These are phyloP conservation scores for Dovyalis caffra DNA, from an alignment of 345 rosid genomes.

Conservation along the genomic window DNA sequence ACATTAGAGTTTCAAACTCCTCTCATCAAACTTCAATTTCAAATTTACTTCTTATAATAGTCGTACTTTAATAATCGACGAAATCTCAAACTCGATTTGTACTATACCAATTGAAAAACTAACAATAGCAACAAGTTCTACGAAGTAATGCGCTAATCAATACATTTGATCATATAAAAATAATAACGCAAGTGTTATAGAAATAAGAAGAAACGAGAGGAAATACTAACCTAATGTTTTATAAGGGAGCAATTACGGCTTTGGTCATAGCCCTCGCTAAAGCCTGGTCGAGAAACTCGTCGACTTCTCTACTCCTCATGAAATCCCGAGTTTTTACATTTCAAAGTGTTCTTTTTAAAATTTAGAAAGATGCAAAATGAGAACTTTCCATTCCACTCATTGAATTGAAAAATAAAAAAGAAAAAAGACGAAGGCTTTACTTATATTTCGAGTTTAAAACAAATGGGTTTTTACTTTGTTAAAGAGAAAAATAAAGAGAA, in stretches of 20 bases:
- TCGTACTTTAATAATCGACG: background rate
- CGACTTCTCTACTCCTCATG: constrained; percentile 68
- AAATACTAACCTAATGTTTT: constrained; percentile 75
- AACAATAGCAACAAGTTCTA: background rate
- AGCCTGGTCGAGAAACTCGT: constrained; percentile 96
- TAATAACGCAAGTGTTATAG: background rate
- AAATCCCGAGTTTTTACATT: constrained; percentile 50
- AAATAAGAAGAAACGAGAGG: background rate
- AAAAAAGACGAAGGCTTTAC: background rate
- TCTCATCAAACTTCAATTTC: background rate
- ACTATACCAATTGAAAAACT: background rate
- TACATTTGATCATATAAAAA: background rate
- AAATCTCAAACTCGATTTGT: background rate
- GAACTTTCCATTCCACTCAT: background rate
- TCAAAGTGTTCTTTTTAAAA: background rate
- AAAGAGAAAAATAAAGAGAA: background rate
- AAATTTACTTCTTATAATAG: background rate
- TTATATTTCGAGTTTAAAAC: background rate
- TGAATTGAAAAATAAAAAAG: background rate
- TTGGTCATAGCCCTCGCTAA: constrained; percentile 98
- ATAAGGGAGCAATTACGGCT: constrained; percentile 97
- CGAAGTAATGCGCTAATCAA: too few relatives aligned
- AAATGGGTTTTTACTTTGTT: background rate
- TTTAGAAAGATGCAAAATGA: background rate
- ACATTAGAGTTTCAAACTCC: background rate